Evolutionary conservation across 2,329 filamentous ascomycete species (phyloP).

Genomic region (Aspergillus ibericus): DNA sequence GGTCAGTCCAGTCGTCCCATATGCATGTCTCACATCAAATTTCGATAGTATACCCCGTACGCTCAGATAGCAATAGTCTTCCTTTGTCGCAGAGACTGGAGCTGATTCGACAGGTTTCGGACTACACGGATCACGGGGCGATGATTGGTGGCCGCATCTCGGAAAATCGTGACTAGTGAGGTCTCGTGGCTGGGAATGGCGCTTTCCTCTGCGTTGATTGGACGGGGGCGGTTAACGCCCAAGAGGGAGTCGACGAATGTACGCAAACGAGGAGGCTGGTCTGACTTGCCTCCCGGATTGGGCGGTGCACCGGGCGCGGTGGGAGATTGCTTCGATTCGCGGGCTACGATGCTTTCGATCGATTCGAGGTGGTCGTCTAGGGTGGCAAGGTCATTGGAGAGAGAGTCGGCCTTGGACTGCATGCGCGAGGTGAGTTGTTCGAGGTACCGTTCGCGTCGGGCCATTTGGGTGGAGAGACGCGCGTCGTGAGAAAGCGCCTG

Average conservation of each 20-base stretch:
- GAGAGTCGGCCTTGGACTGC: conserved; percentile 33
- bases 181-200: neutral
- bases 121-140: conserved; percentile 30
- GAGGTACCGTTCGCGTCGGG: conserved; percentile 34
- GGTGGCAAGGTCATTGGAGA: conserved; percentile 29
- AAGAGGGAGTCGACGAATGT: conserved; percentile 10
- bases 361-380: conserved; percentile 39
- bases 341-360: conserved; percentile 30
- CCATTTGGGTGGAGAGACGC: conserved; percentile 31
- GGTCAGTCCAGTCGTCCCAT: neutral
- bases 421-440: conserved; percentile 35
- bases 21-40: neutral
- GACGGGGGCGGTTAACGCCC: conserved; percentile 4
- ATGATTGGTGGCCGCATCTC: conserved; percentile 28
- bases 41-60: neutral
- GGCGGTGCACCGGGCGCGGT: neutral
- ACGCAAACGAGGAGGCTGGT: conserved; percentile 1
- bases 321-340: conserved; percentile 16
- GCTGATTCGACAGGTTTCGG: conserved; percentile 24
- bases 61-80: neutral
- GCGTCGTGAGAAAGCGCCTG: conserved; percentile 18
- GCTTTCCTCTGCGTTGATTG: neutral
- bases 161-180: conserved; percentile 20
- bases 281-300: neutral
- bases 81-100: conserved; percentile 22